Conservation (phyloP, 108 stramenopile species). For the Pelagomonas calceolata region DNA sequence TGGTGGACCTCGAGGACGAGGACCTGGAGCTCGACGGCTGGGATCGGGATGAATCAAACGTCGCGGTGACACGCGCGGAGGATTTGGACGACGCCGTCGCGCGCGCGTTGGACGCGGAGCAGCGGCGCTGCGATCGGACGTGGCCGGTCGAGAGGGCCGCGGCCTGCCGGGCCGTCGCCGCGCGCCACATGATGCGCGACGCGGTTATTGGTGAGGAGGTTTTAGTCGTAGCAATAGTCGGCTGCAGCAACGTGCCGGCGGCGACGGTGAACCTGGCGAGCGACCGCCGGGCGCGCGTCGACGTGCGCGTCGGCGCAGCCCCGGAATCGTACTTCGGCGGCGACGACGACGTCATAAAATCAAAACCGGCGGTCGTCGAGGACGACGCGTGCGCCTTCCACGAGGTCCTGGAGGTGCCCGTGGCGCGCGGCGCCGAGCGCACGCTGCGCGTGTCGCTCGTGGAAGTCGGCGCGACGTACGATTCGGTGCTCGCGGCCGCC, state of each 20-base stretch:
- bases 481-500: background rate
- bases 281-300: background rate
- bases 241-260: background rate
- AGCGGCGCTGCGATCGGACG: background rate
- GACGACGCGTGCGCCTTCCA: background rate
- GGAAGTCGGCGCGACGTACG: background rate
- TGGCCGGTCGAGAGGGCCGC: background rate
- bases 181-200: background rate
- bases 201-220: background rate
- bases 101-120: background rate
- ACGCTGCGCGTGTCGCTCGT: background rate
- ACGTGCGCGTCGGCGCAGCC: background rate
- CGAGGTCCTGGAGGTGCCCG: background rate
- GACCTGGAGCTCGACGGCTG: too few relatives aligned
- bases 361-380: background rate
- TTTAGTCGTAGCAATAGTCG: background rate
- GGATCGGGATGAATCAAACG: too few relatives aligned
- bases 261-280: background rate
- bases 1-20: background rate
- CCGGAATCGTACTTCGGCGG: too few relatives aligned
- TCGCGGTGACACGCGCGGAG: too few relatives aligned
- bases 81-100: background rate
- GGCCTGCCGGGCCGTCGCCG: background rate
- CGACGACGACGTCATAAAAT: background rate
- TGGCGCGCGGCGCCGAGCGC: background rate